A percentile compares a stretch with the other conserved stretches of the same genome.
phyloP scores from a whole-genome alignment of 2,329 filamentous ascomycete genomes.

The Ophiostoma himal-ulmi region DNA sequence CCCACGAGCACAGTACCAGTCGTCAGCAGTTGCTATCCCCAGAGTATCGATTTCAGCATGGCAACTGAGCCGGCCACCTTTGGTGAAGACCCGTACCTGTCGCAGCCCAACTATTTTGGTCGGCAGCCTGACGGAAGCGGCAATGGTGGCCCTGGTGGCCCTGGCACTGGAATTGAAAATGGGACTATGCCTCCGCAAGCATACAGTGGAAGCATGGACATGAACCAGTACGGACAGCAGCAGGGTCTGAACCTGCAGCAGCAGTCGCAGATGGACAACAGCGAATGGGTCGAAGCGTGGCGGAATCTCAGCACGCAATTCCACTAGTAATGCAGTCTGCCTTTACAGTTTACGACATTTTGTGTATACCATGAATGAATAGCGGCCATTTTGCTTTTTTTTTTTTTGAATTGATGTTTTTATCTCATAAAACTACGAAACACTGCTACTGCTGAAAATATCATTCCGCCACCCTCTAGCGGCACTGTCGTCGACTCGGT shows the following conservation, averaged over 20 bases:
- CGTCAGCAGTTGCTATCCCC: neutral
- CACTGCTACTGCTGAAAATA: conserved; percentile 52
- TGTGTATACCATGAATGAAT: neutral
- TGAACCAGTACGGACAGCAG: neutral
- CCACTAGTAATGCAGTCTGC: neutral
- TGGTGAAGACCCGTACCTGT: conserved; percentile 20
- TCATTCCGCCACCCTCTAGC: conserved; percentile 69
- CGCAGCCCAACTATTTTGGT: conserved; percentile 2
- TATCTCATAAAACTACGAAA: neutral
- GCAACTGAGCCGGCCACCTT: conserved; percentile 19
- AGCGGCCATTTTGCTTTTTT: neutral
- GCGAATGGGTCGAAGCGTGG: conserved; percentile 23
- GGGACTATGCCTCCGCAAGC: neutral
- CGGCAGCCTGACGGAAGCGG: neutral
- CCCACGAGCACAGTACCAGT: conserved; percentile 3
- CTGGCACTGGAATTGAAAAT: neutral
- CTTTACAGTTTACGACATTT: neutral
- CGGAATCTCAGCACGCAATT: conserved; percentile 20
- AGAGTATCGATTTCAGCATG: conserved; percentile 19
- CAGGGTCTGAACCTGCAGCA: conserved; percentile 6
- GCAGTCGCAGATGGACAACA: conserved; percentile 17
- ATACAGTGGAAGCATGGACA: neutral
- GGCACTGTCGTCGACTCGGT: conserved; percentile 54
- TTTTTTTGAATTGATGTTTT: neutral
- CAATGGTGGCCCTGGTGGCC: neutral